phyloP scores from a whole-genome alignment of 352 stramenopile genomes.

The Pythium coloratum region DNA sequence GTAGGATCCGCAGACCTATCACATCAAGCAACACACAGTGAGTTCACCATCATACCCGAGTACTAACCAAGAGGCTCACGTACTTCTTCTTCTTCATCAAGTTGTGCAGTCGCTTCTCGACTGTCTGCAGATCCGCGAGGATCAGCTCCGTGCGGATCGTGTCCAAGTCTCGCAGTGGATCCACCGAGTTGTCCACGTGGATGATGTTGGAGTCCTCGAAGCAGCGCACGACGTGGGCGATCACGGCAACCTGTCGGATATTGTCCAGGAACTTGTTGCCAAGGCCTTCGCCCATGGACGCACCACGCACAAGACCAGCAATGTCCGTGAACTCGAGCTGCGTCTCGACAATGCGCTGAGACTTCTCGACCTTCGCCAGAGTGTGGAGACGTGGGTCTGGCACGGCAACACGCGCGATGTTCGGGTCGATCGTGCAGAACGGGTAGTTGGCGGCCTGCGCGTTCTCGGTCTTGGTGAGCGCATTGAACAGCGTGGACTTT shows the following conservation, averaged over 20 bases:
- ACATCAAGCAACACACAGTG: constrained; percentile 6
- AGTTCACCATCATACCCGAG: neutral
- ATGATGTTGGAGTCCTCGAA: constrained; percentile 99
- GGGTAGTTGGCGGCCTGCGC: constrained; percentile 87
- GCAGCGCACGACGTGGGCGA: constrained; percentile 93
- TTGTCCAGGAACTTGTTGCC: constrained; percentile 89
- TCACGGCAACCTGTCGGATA: constrained; percentile 84
- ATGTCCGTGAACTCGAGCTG: constrained; percentile 90
- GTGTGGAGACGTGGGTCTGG: constrained; percentile 60
- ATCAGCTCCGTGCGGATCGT: constrained; percentile 98
- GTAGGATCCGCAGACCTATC: constrained; percentile 56
- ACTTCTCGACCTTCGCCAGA: constrained; percentile 72
- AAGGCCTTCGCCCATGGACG: constrained; percentile 78
- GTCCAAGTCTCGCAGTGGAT: constrained; percentile 96
- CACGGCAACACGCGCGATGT: constrained; percentile 76
- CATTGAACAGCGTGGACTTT: constrained; percentile 90
- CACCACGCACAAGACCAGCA: constrained; percentile 78
- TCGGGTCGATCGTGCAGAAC: constrained; percentile 90
- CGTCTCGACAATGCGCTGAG: constrained; percentile 44
- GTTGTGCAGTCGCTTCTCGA: constrained; percentile 65
- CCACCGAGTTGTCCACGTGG: constrained; percentile 95
- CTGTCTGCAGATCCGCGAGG: constrained; percentile 86
- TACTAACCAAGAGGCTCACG: neutral
- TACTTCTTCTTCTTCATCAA: constrained; percentile 83
- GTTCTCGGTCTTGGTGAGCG: constrained; percentile 83